Conservation (phyloP, 192 early-diverging fungal species). For the Coemansia sp. region DNA sequence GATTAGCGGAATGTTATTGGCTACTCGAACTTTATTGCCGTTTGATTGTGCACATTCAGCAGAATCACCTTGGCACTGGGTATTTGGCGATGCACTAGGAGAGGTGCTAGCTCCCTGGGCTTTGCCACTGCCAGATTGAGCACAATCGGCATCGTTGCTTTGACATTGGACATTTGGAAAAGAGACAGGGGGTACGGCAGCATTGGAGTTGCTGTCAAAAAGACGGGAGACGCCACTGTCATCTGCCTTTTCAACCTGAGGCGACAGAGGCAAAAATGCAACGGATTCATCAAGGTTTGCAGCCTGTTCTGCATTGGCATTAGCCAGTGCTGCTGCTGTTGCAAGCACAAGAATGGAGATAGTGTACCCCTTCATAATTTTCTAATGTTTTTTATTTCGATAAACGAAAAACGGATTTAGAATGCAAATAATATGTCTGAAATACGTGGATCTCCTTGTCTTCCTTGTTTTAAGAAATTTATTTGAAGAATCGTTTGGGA, state of each 20-base stretch:
- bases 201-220: no score
- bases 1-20: neutral
- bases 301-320: neutral
- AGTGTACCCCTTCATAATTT: neutral
- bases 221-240: neutral
- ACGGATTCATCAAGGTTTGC: neutral
- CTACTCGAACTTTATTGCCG: constrained; percentile 9
- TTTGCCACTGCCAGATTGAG: constrained; percentile 10
- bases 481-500: neutral
- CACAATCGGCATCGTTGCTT: constrained; percentile 10
- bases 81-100: constrained; percentile 1
- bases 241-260: neutral
- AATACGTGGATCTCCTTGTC: neutral
- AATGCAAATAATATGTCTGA: no score
- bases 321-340: neutral
- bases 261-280: neutral
- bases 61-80: constrained; percentile 28
- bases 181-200: neutral
- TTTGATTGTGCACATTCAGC: constrained; percentile 10
- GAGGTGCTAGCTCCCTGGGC: neutral
- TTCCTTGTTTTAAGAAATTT: neutral
- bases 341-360: neutral
- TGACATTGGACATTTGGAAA: constrained; percentile 24
- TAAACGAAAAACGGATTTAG: neutral
- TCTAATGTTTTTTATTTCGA: neutral